Evolutionary conservation across 2,329 filamentous ascomycete species (phyloP).

Genomic region (Dendryphion nanum): DNA sequence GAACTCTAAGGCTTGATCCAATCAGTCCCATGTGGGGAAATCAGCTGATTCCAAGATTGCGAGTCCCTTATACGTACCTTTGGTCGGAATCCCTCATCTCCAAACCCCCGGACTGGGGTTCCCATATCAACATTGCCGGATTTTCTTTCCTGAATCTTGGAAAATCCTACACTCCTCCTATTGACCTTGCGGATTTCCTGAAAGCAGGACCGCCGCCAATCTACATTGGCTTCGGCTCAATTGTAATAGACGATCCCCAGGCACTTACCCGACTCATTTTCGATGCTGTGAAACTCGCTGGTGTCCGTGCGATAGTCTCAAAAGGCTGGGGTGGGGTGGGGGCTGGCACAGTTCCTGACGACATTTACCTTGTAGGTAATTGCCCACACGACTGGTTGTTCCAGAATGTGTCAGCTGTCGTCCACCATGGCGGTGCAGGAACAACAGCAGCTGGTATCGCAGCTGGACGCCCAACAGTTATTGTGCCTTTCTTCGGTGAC

Average conservation of each 20-base stretch:
- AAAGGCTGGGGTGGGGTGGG: conserved; percentile 29
- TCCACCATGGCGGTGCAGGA: conserved; percentile 75
- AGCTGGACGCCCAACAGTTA: conserved; percentile 50
- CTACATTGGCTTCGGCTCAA: conserved; percentile 33
- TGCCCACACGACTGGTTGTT: conserved; percentile 86
- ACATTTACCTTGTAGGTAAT: conserved; percentile 75
- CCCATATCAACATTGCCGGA: background rate
- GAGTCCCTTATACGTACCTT: conserved; percentile 46
- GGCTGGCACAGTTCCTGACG: conserved; percentile 58
- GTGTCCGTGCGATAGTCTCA: conserved; percentile 54
- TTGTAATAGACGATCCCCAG: conserved; percentile 29
- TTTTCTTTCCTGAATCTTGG: conserved; percentile 26
- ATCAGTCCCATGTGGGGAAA: conserved; percentile 40
- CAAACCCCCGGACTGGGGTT: conserved; percentile 25
- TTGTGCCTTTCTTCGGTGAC: conserved; percentile 60
- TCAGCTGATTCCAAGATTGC: conserved; percentile 33
- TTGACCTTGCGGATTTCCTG: conserved; percentile 21
- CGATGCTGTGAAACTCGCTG: conserved; percentile 60
- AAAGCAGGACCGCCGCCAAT: conserved; percentile 24
- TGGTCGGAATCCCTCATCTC: conserved; percentile 42
- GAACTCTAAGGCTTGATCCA: conserved; percentile 43
- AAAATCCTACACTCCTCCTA: conserved; percentile 18
- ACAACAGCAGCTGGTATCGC: conserved; percentile 56
- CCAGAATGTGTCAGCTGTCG: conserved; percentile 71
- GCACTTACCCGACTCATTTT: conserved; percentile 56